Base-by-base conservation (phyloP, 345 rosid species). In the Eutrema heterophyllum region DNA sequence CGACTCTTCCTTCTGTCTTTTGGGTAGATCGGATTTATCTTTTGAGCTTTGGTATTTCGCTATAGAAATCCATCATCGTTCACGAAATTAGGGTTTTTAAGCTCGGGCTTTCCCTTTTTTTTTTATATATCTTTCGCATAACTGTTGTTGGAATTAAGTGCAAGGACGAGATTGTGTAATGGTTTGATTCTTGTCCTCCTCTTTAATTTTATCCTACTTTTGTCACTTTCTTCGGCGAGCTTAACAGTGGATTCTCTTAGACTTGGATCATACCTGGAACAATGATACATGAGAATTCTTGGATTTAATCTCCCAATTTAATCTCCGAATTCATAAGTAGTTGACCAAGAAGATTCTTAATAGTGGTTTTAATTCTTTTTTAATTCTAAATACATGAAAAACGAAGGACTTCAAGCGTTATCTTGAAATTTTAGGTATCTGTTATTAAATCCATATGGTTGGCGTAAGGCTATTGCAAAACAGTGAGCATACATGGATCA, bases 121-220 rank as follows among this genome's bases (percentile, higher is more conserved):
- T 9, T 11, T 50, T 29, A n/a, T n/a, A n/a, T 41, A 26, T 16
- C 21, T 12, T 10, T 69, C 40, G 75, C 91, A 92, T 98, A 46
- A 96, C 99, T 81, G 99, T 89, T 40, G 78, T 96, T 52, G 99
- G 98, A 32, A 96, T 96, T 82, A 92, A 88, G 80, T 96, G 99
- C 88, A 92, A 90, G 76, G 99, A 96, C 72, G 99, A 97, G 77
- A 84, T 96, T 70, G 97, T 92, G 24, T 21, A 3, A 74, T 96
- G 98, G 99, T 96, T 81, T 58, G 36, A 5, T 64, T 67, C 18
- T 52, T 55, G 0, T 21, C 41, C 57, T 43, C 21, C 21, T 11
- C n/a, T 15, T 3, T 0, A 41, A 7, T 3, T 51, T 30, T 30
- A 4, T 30, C 33, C 5, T 30, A 30, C 33, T 30, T 30, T 21